Evolutionary conservation across 768 basidiomycete species (phyloP).

Genomic region (Hypholoma fasciculare): DNA sequence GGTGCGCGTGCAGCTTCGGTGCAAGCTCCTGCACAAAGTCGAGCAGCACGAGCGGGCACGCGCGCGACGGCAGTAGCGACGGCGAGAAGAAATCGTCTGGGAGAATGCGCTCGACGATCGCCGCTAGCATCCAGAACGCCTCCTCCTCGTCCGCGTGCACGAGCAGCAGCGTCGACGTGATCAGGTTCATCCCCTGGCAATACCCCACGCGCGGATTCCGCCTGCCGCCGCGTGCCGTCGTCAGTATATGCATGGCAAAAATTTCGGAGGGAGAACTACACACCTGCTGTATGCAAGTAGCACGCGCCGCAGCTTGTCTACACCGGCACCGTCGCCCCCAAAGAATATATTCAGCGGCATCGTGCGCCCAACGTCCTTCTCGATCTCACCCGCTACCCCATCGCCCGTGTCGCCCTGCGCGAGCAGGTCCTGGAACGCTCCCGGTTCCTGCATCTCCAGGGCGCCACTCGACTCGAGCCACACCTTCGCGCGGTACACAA

Average conservation of each 20-base stretch:
- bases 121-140: constrained; percentile 92
- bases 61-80: constrained; percentile 87
- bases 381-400: constrained; percentile 76
- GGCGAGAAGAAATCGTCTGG: constrained; percentile 95
- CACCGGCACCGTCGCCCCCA: constrained; percentile 94
- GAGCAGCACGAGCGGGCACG: constrained; percentile 87
- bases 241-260: neutral
- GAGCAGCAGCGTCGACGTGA: constrained; percentile 91
- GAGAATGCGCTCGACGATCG: constrained; percentile 85
- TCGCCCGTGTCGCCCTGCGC: constrained; percentile 44
- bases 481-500: constrained; percentile 83
- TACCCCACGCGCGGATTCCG: constrained; percentile 93
- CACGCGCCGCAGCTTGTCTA: constrained; percentile 87
- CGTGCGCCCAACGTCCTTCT: constrained; percentile 92
- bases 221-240: constrained; percentile 35
- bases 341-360: constrained; percentile 97
- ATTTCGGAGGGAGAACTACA: constrained; percentile 24
- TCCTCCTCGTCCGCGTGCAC: constrained; percentile 96
- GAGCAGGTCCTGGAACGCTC: constrained; percentile 85
- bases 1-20: constrained; percentile 75
- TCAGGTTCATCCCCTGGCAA: constrained; percentile 94
- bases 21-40: constrained; percentile 81
- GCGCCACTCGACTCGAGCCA: constrained; percentile 96
- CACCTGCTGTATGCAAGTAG: constrained; percentile 91
- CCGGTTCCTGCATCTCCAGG: constrained; percentile 89